These are phyloP conservation scores for Calonectria multiphialidica DNA, from an alignment of 2,329 filamentous ascomycete species.

Conservation along the genomic window DNA sequence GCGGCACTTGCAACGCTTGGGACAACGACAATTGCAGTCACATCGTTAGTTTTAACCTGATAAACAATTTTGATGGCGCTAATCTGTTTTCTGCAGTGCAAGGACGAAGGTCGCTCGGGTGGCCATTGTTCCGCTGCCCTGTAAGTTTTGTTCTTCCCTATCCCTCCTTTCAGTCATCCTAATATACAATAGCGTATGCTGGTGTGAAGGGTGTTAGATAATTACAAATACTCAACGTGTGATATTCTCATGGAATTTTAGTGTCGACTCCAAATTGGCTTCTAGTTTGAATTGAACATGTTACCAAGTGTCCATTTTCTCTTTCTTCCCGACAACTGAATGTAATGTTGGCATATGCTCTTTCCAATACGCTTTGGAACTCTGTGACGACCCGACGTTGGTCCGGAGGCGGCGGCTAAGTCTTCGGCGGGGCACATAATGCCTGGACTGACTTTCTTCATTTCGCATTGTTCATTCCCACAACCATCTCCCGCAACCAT, in stretches of 20 bases:
- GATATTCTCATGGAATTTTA: not conserved
- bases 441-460: not conserved
- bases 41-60: not conserved
- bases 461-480: too few relatives aligned
- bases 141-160: not conserved
- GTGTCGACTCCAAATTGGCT: not conserved
- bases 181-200: not conserved
- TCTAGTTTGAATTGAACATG: not conserved
- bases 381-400: not conserved
- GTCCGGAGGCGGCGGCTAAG: not conserved
- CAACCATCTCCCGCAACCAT: not conserved
- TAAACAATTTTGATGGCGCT: not conserved
- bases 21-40: not conserved
- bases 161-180: not conserved
- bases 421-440: not conserved
- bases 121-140: not conserved
- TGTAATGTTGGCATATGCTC: too few relatives aligned
- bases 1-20: not conserved
- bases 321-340: not conserved
- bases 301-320: not conserved
- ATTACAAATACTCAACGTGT: not conserved
- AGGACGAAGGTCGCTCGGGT: not conserved
- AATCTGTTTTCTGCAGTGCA: not conserved
- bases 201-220: not conserved
- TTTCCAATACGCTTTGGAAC: too few relatives aligned